These are phyloP conservation scores for Cyclotella distinguenda DNA, from an alignment of 108 stramenopile genomes.

Conservation along the genomic window DNA sequence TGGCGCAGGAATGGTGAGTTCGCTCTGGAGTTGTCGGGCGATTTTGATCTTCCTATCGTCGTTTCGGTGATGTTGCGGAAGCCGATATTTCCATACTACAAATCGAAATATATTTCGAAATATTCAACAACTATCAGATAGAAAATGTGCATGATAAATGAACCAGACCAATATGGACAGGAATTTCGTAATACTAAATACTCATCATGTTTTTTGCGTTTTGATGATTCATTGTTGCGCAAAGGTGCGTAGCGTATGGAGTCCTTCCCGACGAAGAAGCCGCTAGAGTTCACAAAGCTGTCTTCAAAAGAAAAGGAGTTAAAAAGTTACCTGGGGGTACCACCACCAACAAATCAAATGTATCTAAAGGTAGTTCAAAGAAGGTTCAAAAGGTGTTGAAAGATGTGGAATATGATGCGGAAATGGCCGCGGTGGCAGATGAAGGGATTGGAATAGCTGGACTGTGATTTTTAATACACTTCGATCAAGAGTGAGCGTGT, in stretches of 20 bases:
- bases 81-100: too few species aligned
- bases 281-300: conserved; percentile 47
- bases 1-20: conserved; percentile 89
- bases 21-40: background rate
- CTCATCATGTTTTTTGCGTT: too few species aligned
- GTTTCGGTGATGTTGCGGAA: too few species aligned
- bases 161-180: too few species aligned
- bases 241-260: conserved; percentile 74
- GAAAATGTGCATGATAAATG: background rate
- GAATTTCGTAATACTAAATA: too few species aligned
- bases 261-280: conserved; percentile 72
- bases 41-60: too few species aligned
- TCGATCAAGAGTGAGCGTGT: too few species aligned
- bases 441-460: conserved; percentile 65
- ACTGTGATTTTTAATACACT: too few species aligned
- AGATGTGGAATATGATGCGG: conserved; percentile 61
- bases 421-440: conserved; percentile 60
- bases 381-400: conserved; percentile 60
- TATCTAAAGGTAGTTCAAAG: conserved; percentile 21
- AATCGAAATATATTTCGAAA: too few species aligned
- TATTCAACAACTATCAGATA: background rate
- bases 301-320: conserved; percentile 62
- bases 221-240: background rate
- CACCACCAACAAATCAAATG: conserved; percentile 7
- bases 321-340: conserved; percentile 26